Evolutionary conservation across 202 grass and related monocot genomes (phyloP).

Genomic region (Schoenoplectus triqueter): DNA sequence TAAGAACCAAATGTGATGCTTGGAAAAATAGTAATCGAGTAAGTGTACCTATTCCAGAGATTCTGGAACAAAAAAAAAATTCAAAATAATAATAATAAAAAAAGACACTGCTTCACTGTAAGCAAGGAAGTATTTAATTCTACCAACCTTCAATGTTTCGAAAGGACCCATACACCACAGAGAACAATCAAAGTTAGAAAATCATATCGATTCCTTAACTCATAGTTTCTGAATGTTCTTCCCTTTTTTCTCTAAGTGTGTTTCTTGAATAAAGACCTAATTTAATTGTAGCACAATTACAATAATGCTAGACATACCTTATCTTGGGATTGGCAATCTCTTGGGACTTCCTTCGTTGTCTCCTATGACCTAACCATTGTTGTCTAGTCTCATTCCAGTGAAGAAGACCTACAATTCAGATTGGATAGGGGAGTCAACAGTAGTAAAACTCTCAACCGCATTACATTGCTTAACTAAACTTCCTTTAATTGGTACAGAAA

Average conservation of each 20-base stretch:
- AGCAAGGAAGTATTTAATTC: neutral
- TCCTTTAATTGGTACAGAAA: slow-evolving; percentile 2
- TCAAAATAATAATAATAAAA: neutral
- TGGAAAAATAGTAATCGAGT: neutral
- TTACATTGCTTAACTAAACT: neutral
- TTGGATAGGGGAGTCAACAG: slow-evolving; percentile 19
- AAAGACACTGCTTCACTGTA: neutral
- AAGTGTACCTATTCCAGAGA: neutral
- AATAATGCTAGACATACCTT: slow-evolving; percentile 54
- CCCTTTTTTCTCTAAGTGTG: neutral
- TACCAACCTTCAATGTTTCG: neutral
- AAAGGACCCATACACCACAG: neutral
- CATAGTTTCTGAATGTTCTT: neutral
- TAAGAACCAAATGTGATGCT: neutral
- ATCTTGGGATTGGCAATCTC: slow-evolving; percentile 58
- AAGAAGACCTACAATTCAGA: slow-evolving; percentile 60
- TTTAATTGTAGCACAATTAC: neutral
- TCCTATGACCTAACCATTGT: slow-evolving; percentile 75
- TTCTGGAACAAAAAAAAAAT: neutral
- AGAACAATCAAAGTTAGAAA: neutral
- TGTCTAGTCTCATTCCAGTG: slow-evolving; percentile 90
- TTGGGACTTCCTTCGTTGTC: slow-evolving; percentile 44
- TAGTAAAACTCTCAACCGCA: neutral
- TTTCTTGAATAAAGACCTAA: neutral
- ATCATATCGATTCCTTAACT: neutral